Evolutionary conservation across 495 filamentous ascomycete genomes (phyloP).

Genomic region (Penicillium simplicissimum): DNA sequence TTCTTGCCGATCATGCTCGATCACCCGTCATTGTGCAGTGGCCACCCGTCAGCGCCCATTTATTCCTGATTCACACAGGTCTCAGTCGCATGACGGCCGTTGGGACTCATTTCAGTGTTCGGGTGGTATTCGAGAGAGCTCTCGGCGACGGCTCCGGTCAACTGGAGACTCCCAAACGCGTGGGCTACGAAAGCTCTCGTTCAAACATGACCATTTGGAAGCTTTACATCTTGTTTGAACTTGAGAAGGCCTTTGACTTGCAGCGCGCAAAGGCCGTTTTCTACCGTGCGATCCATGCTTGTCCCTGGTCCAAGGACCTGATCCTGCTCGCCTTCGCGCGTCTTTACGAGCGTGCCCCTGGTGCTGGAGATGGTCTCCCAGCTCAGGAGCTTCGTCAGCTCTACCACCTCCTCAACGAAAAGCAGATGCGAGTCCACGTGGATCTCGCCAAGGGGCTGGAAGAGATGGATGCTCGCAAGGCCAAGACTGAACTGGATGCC

Average conservation of each 20-base stretch:
- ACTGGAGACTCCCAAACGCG: constrained; percentile 28
- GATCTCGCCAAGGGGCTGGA: constrained; percentile 3
- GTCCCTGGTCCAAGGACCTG: constrained; percentile 76
- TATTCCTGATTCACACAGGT: constrained; percentile 71
- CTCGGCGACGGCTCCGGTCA: constrained; percentile 40
- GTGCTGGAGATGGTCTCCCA: constrained; percentile 4
- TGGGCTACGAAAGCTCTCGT: constrained; percentile 35
- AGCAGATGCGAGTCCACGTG: constrained; percentile 17
- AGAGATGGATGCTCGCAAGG: not conserved
- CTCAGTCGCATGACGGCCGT: constrained; percentile 41
- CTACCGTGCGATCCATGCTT: constrained; percentile 54
- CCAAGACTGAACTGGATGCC: not conserved
- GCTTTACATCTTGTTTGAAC: constrained; percentile 62
- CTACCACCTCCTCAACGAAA: constrained; percentile 7
- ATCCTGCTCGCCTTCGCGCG: constrained; percentile 63
- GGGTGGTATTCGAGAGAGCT: constrained; percentile 71
- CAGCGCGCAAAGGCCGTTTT: constrained; percentile 49
- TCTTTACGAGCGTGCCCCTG: constrained; percentile 35
- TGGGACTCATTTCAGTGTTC: constrained; percentile 61
- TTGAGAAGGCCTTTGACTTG: constrained; percentile 32
- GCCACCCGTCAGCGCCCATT: constrained; percentile 51
- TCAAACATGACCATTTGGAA: constrained; percentile 62
- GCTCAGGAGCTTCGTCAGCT: constrained; percentile 16
- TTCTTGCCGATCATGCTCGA: not conserved
- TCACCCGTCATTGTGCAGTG: not conserved